Percentiles rank a stretch among this genome's conserved stretches.
These are phyloP conservation scores for Camellia oleifera DNA, from an alignment of 179 eudicot genomes.

Conservation along the genomic window DNA sequence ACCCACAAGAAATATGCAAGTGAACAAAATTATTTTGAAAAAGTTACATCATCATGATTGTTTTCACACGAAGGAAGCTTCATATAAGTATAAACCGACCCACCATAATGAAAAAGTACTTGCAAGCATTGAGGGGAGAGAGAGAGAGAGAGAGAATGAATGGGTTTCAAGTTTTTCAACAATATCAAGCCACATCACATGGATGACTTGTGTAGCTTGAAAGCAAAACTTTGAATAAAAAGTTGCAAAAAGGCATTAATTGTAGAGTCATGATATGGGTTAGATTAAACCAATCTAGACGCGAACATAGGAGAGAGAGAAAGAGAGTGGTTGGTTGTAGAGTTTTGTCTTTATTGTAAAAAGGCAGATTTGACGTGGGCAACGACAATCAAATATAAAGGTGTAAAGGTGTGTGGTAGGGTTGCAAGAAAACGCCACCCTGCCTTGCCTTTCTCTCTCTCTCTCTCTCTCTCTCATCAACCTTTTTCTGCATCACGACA, in stretches of 20 bases:
- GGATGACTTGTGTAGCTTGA: conserved; percentile 1
- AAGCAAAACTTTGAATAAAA: background rate
- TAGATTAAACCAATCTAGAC: background rate
- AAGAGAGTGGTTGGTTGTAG: background rate
- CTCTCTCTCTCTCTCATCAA: background rate
- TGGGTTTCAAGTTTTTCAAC: background rate
- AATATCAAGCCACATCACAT: background rate
- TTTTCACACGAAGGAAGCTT: background rate
- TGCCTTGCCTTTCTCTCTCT: background rate
- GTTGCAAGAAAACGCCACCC: background rate
- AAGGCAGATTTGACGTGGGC: conserved; percentile 17
- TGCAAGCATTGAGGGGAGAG: background rate
- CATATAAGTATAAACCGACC: background rate
- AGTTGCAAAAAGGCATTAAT: background rate
- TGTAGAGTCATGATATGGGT: background rate
- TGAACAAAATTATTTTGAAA: no score
- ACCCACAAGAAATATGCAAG: no score
- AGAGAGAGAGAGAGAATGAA: background rate
- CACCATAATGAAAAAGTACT: background rate
- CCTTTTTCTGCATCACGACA: conserved; percentile 6
- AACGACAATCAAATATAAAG: conserved; percentile 11
- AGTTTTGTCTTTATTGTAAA: conserved; percentile 16
- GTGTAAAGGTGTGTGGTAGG: background rate
- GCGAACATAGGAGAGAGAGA: background rate
- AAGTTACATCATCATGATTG: background rate